A percentile compares a stretch with the other conserved stretches of the same genome.
Conservation (phyloP, 495 filamentous ascomycete species). For the Penicillium diatomitis region DNA sequence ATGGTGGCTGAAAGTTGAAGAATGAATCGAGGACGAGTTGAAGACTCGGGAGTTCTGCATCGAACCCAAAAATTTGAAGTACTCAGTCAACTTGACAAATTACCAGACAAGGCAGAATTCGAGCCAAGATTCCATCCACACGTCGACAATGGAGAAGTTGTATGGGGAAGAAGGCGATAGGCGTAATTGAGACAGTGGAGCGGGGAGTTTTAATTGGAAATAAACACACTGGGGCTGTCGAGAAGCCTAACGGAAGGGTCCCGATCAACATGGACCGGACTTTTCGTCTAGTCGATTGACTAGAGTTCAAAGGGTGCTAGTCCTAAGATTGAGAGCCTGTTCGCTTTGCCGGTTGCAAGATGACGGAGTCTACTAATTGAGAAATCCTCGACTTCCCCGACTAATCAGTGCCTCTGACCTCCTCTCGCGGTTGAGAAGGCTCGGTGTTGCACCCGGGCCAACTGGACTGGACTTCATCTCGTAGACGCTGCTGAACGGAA, state of each 20-base stretch:
- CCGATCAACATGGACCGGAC: slow-evolving; percentile 17
- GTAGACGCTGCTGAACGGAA: no score
- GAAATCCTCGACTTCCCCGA: no score
- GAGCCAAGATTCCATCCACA: background rate
- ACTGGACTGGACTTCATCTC: no score
- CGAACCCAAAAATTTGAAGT: slow-evolving; percentile 17
- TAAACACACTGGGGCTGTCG: slow-evolving; percentile 17
- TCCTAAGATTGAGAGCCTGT: no score
- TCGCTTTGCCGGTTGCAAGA: no score
- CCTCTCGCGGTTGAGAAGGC: no score
- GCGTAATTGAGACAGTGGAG: slow-evolving; percentile 16
- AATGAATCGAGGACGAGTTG: slow-evolving; percentile 20
- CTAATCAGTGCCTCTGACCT: no score
- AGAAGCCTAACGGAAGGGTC: slow-evolving; percentile 22
- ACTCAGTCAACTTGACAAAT: slow-evolving; percentile 18
- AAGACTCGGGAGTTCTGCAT: slow-evolving; percentile 18
- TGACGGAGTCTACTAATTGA: no score
- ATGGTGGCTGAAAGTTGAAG: slow-evolving; percentile 23
- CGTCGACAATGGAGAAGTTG: no score
- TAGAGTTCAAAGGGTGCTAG: no score
- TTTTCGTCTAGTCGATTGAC: no score
- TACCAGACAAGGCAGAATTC: slow-evolving; percentile 32
- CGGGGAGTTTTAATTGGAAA: slow-evolving; percentile 10
- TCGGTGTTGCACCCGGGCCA: no score
- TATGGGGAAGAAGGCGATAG: background rate